A percentile compares a stretch with the other conserved stretches of the same genome.
phyloP scores from a whole-genome alignment of 371 early-diverging fungal species.

The Syncephalastrum sp. region DNA sequence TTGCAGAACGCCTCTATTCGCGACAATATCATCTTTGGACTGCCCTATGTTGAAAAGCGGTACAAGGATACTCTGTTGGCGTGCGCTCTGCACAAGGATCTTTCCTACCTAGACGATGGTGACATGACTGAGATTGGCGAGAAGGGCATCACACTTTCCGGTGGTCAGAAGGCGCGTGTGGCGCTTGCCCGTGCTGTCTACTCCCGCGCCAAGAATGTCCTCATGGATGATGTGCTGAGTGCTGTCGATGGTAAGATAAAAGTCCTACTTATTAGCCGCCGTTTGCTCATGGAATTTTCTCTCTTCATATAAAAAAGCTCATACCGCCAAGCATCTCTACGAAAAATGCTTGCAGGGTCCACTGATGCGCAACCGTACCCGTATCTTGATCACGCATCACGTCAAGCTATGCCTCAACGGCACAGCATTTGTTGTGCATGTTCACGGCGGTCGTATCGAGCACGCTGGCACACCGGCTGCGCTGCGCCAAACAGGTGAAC shows the following conservation, averaged over 20 bases:
- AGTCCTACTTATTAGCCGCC: too few species aligned
- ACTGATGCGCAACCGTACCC: slow-evolving; percentile 75
- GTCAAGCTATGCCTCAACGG: slow-evolving; percentile 73
- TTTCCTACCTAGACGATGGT: slow-evolving; percentile 71
- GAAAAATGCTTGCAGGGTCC: slow-evolving; percentile 67
- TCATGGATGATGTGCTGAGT: slow-evolving; percentile 85
- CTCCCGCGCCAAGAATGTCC: slow-evolving; percentile 65
- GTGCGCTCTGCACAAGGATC: slow-evolving; percentile 53
- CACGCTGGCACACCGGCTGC: slow-evolving; percentile 45
- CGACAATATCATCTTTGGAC: slow-evolving; percentile 57
- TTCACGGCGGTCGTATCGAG: slow-evolving; percentile 56
- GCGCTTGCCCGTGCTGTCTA: slow-evolving; percentile 85
- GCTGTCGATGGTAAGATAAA: slow-evolving; percentile 63
- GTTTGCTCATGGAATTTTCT: too few species aligned
- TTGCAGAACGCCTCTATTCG: slow-evolving; percentile 81
- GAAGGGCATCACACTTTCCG: slow-evolving; percentile 74
- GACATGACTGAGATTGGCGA: slow-evolving; percentile 95
- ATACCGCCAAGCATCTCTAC: slow-evolving; percentile 85
- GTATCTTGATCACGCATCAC: slow-evolving; percentile 89
- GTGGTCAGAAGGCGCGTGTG: slow-evolving; percentile 82
- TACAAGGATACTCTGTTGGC: slow-evolving; percentile 63
- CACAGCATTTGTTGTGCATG: slow-evolving; percentile 61
- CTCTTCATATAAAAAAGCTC: slow-evolving; percentile 36
- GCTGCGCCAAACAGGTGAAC: slow-evolving; percentile 39
- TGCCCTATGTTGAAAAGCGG: slow-evolving; percentile 40